Evolutionary conservation across 306 rosid genomes (phyloP).

Genomic region (Fagus sylvatica): DNA sequence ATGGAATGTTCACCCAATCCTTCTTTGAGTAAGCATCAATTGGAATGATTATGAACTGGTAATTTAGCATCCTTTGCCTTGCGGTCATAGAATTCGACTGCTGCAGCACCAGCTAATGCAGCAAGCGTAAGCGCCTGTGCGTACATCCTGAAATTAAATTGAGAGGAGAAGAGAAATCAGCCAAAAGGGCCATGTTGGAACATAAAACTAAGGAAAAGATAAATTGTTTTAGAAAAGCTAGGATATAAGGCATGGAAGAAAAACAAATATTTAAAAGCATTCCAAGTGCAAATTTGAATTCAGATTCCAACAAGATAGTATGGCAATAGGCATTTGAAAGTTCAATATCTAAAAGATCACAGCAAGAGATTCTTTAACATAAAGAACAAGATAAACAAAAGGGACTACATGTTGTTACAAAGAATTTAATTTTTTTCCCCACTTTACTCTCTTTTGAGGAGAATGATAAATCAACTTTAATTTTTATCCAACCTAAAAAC

Average conservation of each 20-base stretch:
- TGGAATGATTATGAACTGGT: background rate
- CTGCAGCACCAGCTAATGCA: constrained; percentile 86
- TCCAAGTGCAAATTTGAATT: background rate
- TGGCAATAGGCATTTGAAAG: background rate
- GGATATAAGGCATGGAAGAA: background rate
- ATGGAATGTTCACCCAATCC: constrained; percentile 24
- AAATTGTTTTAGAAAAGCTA: too few relatives aligned
- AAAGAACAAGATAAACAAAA: too few relatives aligned
- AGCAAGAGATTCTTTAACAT: background rate
- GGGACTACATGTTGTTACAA: background rate
- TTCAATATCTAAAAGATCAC: background rate
- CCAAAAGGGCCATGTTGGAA: background rate
- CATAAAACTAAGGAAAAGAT: background rate
- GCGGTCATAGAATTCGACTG: constrained; percentile 80
- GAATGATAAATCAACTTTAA: background rate
- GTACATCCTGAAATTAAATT: constrained; percentile 62
- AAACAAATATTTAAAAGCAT: background rate
- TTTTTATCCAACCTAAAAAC: background rate
- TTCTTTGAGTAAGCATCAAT: constrained; percentile 43
- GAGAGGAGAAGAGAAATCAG: constrained; percentile 6
- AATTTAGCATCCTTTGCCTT: background rate
- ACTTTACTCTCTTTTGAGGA: background rate
- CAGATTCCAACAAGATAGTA: background rate
- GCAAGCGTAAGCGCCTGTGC: constrained; percentile 95
- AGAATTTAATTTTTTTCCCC: too few relatives aligned